Evolutionary conservation across 345 rosid genomes (phyloP).

Genomic region (Rhodamnia rubescens): DNA sequence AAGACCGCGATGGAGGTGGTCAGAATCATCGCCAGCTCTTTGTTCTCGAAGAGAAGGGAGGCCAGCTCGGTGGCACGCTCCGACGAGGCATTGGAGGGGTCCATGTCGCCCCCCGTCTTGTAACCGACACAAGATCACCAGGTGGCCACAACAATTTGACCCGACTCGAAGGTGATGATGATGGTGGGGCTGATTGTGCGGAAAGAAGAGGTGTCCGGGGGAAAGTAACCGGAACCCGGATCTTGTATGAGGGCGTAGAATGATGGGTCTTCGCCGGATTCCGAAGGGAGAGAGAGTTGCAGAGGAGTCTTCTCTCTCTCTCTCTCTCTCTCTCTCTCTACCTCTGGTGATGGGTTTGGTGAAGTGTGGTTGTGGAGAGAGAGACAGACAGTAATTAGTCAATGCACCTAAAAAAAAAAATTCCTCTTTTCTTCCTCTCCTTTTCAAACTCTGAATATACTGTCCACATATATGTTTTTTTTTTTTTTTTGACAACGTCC

Average conservation of each 20-base stretch:
- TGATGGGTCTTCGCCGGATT: neutral
- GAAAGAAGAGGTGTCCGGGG: neutral
- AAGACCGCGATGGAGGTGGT: slow-evolving; percentile 29
- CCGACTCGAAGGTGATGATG: slow-evolving; percentile 5
- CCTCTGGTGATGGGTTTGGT: neutral
- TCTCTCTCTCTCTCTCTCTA: neutral
- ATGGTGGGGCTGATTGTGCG: neutral
- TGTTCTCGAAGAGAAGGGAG: slow-evolving; percentile 12
- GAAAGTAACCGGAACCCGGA: neutral
- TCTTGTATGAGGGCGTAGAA: neutral
- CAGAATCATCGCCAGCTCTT: slow-evolving; percentile 21
- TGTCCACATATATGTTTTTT: no score
- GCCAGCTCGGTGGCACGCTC: slow-evolving; percentile 9
- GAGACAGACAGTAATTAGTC: neutral
- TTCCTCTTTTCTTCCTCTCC: neutral
- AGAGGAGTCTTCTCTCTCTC: neutral
- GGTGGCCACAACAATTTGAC: slow-evolving; percentile 3
- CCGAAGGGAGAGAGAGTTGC: neutral
- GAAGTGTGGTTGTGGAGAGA: neutral
- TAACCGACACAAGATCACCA: slow-evolving; percentile 19
- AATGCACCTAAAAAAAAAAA: neutral
- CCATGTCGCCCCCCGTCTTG: slow-evolving; percentile 19
- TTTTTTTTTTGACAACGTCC: no score
- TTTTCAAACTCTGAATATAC: neutral
- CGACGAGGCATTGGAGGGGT: slow-evolving; percentile 11